Evolutionary conservation across 169 alveolate species (phyloP), one percentile per base, ranked within the genome.

Genomic region (Plasmodium vinckei): DNA sequence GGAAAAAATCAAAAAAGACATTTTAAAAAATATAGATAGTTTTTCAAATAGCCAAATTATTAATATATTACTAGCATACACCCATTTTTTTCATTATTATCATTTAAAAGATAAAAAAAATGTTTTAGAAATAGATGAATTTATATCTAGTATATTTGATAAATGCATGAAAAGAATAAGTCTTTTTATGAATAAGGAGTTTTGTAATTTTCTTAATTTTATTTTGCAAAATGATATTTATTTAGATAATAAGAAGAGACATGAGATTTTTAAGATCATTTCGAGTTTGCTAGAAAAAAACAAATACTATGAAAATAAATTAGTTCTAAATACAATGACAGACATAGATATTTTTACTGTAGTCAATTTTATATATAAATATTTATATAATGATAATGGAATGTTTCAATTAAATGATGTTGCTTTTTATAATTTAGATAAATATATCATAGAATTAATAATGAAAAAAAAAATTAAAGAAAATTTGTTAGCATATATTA

Each of bases 291-390:
- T 82, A 39, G 39, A 82, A 25, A n/a, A 54, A 54, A 57, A 82
- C 15, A 19, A 21, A 15, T 33, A 4, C 3, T 47, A 57, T 13
- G 17, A n/a, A 13, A 56, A 65, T 15, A 82, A 19, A 17, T 39
- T 67, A 5, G 67, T 15, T 46, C 59, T 86, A 5, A 23, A 65
- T 33, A 17, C 17, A 15, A 86, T 86, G 91, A 86, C 60, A 25
- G 91, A 86, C 9, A 19, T 86, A 73, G 91, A 86, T 33, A 63
- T 86, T 19, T 86, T 86, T 73, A 86, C 91, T 23, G 46, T 86
- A 1, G 39, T 70, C 44, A 86, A 86, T 86, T 86, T 69, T 71
- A 65, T 60, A 5, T 86, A 59, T 51, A 86, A 69, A 49, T 86
- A 86, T 86, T 33, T 47, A 9, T 67, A 33, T 56, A 13, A 9